A percentile compares a stretch with the other conserved stretches of the same genome.
Conservation (phyloP, 306 rosid genomes). For the Quercus cerris region DNA sequence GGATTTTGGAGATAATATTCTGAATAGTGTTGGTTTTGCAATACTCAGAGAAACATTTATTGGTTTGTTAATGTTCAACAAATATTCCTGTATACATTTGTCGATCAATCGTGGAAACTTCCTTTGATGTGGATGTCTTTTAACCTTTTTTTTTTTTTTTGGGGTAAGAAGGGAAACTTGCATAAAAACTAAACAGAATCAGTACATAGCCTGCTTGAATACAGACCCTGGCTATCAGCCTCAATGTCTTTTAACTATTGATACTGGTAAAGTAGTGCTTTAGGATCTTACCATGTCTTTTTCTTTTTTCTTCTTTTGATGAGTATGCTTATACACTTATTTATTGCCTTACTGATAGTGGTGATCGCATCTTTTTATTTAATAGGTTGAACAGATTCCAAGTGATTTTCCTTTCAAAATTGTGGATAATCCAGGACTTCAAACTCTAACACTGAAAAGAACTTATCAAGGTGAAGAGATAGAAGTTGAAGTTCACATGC, state of each 20-base stretch:
- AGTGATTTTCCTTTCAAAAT: slow-evolving; percentile 69
- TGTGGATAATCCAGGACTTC: slow-evolving; percentile 58
- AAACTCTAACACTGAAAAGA: slow-evolving; percentile 61
- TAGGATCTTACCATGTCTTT: neutral
- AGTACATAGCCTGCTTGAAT: too few relatives aligned
- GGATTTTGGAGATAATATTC: too few relatives aligned
- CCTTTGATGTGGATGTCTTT: neutral
- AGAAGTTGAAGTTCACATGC: slow-evolving; percentile 83
- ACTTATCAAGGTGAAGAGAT: slow-evolving; percentile 72
- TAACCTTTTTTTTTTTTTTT: too few relatives aligned
- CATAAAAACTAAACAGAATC: too few relatives aligned
- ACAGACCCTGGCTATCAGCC: too few relatives aligned
- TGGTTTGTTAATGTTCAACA: neutral
- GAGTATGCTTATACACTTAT: neutral
- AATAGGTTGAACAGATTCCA: slow-evolving; percentile 63
- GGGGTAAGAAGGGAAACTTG: too few relatives aligned
- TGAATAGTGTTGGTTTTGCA: too few relatives aligned
- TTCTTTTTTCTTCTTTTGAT: neutral
- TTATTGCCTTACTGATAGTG: neutral
- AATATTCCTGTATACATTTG: too few relatives aligned
- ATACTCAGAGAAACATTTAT: too few relatives aligned
- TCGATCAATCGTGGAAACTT: neutral
- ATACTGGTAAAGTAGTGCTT: neutral
- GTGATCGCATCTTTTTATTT: neutral
- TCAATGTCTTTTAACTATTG: neutral